These are phyloP conservation scores for Millerozyma miso DNA, from an alignment of 805 yeast genomes.

Conservation along the genomic window DNA sequence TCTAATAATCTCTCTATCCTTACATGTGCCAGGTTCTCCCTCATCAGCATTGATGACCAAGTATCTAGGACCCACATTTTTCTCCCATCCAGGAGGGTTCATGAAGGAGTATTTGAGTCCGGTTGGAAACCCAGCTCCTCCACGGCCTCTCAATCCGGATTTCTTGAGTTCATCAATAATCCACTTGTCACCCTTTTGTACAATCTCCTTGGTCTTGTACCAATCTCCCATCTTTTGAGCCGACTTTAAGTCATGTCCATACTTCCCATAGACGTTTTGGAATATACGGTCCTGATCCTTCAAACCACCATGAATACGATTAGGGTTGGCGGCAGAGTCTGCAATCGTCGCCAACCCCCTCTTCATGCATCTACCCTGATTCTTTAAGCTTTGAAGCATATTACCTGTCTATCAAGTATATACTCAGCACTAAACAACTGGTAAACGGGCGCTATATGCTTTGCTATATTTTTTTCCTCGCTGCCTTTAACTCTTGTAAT, in stretches of 20 bases:
- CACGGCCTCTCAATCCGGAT: conserved; percentile 85
- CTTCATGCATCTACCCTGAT: conserved; percentile 19
- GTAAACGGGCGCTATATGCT: background rate
- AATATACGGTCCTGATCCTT: conserved; percentile 82
- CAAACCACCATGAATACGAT: conserved; percentile 66
- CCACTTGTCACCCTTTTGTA: conserved; percentile 83
- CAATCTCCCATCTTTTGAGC: conserved; percentile 84
- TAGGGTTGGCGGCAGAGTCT: conserved; percentile 45
- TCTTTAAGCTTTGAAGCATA: conserved; percentile 36
- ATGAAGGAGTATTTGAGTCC: conserved; percentile 90
- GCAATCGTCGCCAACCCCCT: conserved; percentile 45
- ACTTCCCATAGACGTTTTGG: conserved; percentile 74
- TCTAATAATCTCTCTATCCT: conserved; percentile 86
- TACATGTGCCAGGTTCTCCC: conserved; percentile 94
- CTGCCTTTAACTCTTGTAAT: conserved; percentile 12
- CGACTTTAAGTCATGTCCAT: conserved; percentile 70
- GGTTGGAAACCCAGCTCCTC: conserved; percentile 92
- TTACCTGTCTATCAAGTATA: conserved; percentile 1
- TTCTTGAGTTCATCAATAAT: conserved; percentile 82
- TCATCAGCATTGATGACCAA: conserved; percentile 90
- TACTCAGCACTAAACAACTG: background rate
- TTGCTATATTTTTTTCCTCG: conserved; percentile 5
- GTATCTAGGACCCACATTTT: conserved; percentile 83
- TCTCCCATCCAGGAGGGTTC: conserved; percentile 96
- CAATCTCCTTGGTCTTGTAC: conserved; percentile 85